Evolutionary conservation across 1,284 basidiomycete species (phyloP), one percentile per base, ranked within the genome.

Genomic region (Megacollybia platyphylla): DNA sequence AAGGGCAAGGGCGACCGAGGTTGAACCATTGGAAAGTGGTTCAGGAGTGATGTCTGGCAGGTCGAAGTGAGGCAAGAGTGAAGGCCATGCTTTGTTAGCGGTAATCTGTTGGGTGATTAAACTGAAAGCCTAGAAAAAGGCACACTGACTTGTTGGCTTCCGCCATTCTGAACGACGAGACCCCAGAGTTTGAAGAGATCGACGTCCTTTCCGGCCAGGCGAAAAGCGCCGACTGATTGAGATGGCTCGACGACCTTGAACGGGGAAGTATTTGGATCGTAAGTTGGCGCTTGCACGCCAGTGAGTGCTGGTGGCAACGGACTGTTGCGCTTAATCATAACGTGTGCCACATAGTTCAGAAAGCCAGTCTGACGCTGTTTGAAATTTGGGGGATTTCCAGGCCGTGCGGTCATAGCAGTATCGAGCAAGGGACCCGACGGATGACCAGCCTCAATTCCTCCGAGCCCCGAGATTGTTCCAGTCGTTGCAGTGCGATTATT

Each of bases 121-220:
- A 53, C 28, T 44, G 26, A 36, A 40, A 26, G 43, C 36, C 39
- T 37, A 37, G 26, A 24, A 35, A 15, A 54, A 40, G 42, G 46
- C 70, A 54, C 59, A 85, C 84, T 53, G 67, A 71, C 48, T 62
- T 57, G 11, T 34, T 34, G 31, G 11, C 66, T 61, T 28, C 82
- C 82, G 31, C 84, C 82, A 30, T 61, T 52, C 47, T 71, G 63
- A 44, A 63, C 60, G 32, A 82, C 76, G 34, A 72, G 46, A 8
- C 63, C 64, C 76, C 78, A 87, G 6, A 87, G 60, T 50, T 67
- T 79, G 59, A 85, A 82, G 34, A 91, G 57, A 51, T 82, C 81
- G 40, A 90, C 67, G 54, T 90, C 87, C 58, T 78, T 86, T 15
- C 85, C 86, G 2, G 79, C 76, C 36, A 91, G 54, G 45, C 75